Conservation (phyloP, 257 asterid species). For the Orobanche coerulescens region DNA sequence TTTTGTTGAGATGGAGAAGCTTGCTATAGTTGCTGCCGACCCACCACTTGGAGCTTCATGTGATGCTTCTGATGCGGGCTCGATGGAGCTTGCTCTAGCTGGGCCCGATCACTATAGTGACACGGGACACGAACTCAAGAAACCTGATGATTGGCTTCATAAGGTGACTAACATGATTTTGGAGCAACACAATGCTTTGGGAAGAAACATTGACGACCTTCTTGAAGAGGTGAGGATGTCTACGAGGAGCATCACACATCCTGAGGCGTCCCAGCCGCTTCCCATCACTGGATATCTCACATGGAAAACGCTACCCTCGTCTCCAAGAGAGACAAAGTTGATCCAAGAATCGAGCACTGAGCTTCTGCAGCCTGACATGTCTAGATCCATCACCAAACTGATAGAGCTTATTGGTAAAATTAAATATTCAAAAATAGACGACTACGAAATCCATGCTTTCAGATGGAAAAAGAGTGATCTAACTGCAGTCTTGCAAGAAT, state of each 20-base stretch:
- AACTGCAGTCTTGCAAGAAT: too few relatives aligned
- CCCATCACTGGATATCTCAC: slow-evolving; percentile 51
- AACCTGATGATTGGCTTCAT: slow-evolving; percentile 52
- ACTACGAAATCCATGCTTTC: too few relatives aligned
- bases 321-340: slow-evolving; percentile 34
- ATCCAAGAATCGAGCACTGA: slow-evolving; percentile 33
- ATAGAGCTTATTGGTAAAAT: too few relatives aligned
- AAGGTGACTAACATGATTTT: slow-evolving; percentile 29
- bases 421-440: too few relatives aligned
- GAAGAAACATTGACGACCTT: slow-evolving; percentile 45
- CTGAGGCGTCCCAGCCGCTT: slow-evolving; percentile 24
- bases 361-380: slow-evolving; percentile 25
- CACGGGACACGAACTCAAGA: too few relatives aligned
- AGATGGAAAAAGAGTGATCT: too few relatives aligned
- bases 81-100: slow-evolving; percentile 37
- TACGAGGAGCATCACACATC: slow-evolving; percentile 15
- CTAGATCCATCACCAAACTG: too few relatives aligned
- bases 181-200: slow-evolving; percentile 41
- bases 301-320: slow-evolving; percentile 58
- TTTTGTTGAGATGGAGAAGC: slow-evolving; percentile 90
- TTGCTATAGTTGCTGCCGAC: slow-evolving; percentile 74
- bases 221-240: slow-evolving; percentile 44
- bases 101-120: too few relatives aligned
- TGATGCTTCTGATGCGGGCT: too few relatives aligned
- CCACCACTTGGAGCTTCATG: slow-evolving; percentile 24